Base-by-base conservation (phyloP, 257 asterid species). In the Solanum medicagineum region DNA sequence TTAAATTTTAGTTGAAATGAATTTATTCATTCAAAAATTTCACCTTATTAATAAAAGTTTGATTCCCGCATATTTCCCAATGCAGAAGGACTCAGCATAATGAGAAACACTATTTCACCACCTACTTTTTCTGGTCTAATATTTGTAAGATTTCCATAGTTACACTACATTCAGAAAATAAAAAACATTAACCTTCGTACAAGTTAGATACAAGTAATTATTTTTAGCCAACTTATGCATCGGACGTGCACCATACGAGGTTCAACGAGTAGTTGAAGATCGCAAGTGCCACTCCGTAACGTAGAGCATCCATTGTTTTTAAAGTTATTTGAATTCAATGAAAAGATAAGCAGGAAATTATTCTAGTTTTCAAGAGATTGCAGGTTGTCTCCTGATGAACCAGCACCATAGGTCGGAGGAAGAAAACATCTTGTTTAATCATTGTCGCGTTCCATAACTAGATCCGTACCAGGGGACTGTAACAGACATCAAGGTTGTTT, bases 401-500 rank as follows among this genome's bases (percentile, higher is more conserved):
- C 36, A 22, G 14, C 36, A 62, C 36, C 17, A 60, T 60, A 60
- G 36, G 16, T 60, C 2, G 16, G 0, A 22, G 69, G 69, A 62
- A 62, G 69, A 22, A 60, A 62, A 11, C 2, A 62, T 62, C 2
- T 62, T 2, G 11, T 22, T 10, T 62, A 5, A 14, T 10, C 22
- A 7, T 57, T 62, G 36, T 36, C 11, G 36, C 16, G 8, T 60
- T 7, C 16, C 14, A n/a, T 60, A 60, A 60, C 36, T n/a, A 6
- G 16, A 60, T 60, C 36, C 69, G 4, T 60, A 60, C 22, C 69
- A 22, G 69, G 69, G 69, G 36, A 60, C 36, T 3, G 36, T 60
- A 60, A 60, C 36, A 73, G 85, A 45, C 45, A 45, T 73, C 81
- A 73, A 22, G 57, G 36, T 73, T 91, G 93, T 90, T 92, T 91